Percentiles rank a stretch among this genome's conserved stretches.
These are phyloP conservation scores for Umbelopsis sp. DNA, from an alignment of 192 early-diverging fungal species.

Conservation along the genomic window DNA sequence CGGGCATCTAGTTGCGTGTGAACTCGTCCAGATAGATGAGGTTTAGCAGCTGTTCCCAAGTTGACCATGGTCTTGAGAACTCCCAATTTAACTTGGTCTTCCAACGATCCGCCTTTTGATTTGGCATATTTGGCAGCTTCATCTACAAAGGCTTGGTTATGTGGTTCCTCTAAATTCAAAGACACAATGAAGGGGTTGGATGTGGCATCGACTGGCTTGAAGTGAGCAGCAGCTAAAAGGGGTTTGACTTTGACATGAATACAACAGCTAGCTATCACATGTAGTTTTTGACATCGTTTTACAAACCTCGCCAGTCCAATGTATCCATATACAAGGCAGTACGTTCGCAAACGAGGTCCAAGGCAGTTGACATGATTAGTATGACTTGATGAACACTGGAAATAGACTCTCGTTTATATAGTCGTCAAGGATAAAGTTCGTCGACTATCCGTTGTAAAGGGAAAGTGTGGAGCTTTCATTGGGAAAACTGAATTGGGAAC, in stretches of 20 bases:
- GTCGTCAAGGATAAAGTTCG: background rate
- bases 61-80: slow-evolving; percentile 5
- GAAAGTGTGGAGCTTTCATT: background rate
- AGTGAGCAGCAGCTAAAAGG: background rate
- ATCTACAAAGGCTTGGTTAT: background rate
- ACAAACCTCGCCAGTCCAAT: slow-evolving; percentile 13
- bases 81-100: slow-evolving; percentile 3
- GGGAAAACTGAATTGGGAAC: too few relatives aligned
- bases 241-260: too few relatives aligned
- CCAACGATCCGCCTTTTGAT: background rate
- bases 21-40: slow-evolving; percentile 4
- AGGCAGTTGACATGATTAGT: slow-evolving; percentile 12
- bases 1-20: slow-evolving; percentile 20
- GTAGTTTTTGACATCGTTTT: background rate
- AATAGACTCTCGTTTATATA: background rate
- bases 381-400: background rate
- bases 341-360: slow-evolving; percentile 6
- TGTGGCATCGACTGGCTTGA: slow-evolving; percentile 16
- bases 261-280: background rate
- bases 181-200: slow-evolving; percentile 13
- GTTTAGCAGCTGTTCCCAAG: background rate
- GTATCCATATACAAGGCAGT: slow-evolving; percentile 6
- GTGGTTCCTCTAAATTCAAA: background rate
- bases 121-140: slow-evolving; percentile 9
- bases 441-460: background rate